A percentile compares a stretch with the other conserved stretches of the same genome.
Conservation (phyloP, 202 grass and related monocot genomes). For the Carex sylvatica region DNA sequence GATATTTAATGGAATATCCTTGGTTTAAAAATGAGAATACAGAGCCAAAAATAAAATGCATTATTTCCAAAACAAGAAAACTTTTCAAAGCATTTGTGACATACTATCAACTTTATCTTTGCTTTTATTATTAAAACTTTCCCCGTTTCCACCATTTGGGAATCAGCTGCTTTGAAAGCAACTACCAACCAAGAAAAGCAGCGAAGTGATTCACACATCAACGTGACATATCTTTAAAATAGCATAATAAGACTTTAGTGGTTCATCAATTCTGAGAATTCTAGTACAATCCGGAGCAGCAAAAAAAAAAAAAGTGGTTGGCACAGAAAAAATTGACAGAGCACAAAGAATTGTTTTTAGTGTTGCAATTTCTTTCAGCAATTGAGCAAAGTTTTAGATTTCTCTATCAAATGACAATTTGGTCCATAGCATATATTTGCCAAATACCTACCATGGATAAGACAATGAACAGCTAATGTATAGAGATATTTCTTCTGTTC, state of each 20-base stretch:
- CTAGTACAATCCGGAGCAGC: not conserved
- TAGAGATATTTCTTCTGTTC: constrained; percentile 37
- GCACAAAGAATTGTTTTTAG: not conserved
- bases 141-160: not conserved
- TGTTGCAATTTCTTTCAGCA: not conserved
- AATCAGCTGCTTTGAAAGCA: constrained; percentile 25
- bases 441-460: constrained; percentile 64
- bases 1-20: constrained; percentile 1
- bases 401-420: constrained; percentile 44
- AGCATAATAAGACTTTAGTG: not conserved
- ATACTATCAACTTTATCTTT: constrained; percentile 10
- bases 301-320: not conserved
- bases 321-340: not conserved
- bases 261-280: not conserved
- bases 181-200: not conserved
- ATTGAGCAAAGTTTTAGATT: constrained; percentile 51
- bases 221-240: constrained; percentile 11
- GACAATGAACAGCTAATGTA: constrained; percentile 59
- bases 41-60: not conserved
- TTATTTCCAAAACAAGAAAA: constrained; percentile 19
- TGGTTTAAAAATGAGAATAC: constrained; percentile 19
- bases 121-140: not conserved
- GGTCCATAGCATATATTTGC: constrained; percentile 62
- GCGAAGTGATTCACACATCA: constrained; percentile 1
- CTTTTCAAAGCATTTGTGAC: constrained; percentile 18